Evolutionary conservation across 148 eudicot genomes (phyloP).

Genomic region (Beta vulgaris): DNA sequence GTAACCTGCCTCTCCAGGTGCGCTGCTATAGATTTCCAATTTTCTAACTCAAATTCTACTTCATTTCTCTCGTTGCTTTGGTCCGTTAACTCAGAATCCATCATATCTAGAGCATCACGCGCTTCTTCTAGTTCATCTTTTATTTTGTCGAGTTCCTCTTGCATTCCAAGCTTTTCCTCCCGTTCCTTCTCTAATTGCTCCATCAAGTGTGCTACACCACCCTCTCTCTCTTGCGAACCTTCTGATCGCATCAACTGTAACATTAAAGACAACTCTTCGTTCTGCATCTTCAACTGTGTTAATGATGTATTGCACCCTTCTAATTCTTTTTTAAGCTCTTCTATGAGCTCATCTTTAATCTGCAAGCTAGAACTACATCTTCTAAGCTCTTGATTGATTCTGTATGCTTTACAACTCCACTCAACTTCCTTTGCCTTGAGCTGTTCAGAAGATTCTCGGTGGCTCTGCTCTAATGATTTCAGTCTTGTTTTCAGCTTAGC

Average conservation of each 20-base stretch:
- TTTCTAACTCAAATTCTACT: constrained; percentile 64
- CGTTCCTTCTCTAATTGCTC: constrained; percentile 51
- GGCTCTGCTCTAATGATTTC: constrained; percentile 59
- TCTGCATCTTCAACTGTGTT: constrained; percentile 54
- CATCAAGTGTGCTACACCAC: constrained; percentile 28
- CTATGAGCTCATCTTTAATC: constrained; percentile 40
- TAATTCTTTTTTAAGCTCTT: constrained; percentile 47
- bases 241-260: constrained; percentile 48
- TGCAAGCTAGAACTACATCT: constrained; percentile 34
- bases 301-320: constrained; percentile 45
- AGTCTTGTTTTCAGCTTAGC: constrained; percentile 65
- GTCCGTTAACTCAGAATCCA: constrained; percentile 58
- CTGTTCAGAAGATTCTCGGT: constrained; percentile 52
- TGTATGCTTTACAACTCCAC: constrained; percentile 47
- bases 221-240: constrained; percentile 32
- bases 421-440: constrained; percentile 61
- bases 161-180: constrained; percentile 38
- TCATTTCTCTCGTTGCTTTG: constrained; percentile 50
- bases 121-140: constrained; percentile 40
- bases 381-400: constrained; percentile 41
- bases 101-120: constrained; percentile 38
- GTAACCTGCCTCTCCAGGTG: constrained; percentile 45
- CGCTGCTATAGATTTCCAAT: constrained; percentile 63
- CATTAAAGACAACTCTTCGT: constrained; percentile 64
- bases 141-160: constrained; percentile 36